Conservation (phyloP, 495 filamentous ascomycete species). For the Aspergillus wentii region DNA sequence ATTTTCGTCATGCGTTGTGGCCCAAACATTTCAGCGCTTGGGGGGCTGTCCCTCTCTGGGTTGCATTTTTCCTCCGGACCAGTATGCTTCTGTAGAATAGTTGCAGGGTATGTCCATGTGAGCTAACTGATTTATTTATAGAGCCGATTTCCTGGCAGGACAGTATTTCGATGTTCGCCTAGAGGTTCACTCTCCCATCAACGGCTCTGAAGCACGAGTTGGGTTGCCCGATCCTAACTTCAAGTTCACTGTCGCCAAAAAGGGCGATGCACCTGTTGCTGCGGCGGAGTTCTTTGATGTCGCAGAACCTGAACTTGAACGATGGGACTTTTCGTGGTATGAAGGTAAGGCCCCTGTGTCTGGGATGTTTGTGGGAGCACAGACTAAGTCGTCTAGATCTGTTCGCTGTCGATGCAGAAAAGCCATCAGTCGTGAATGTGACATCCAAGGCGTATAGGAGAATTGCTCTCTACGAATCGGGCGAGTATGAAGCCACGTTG, state of each 20-base stretch:
- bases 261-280: constrained; percentile 36
- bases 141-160: constrained; percentile 65
- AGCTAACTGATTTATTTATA: constrained; percentile 9
- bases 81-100: constrained; percentile 35
- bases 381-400: constrained; percentile 44
- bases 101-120: too few species aligned
- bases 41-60: constrained; percentile 68
- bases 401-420: constrained; percentile 60
- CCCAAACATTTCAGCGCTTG: constrained; percentile 66
- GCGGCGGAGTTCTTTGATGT: constrained; percentile 57
- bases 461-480: constrained; percentile 63
- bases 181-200: constrained; percentile 70
- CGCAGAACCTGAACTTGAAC: constrained; percentile 57
- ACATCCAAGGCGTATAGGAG: constrained; percentile 64
- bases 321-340: constrained; percentile 67
- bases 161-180: constrained; percentile 73
- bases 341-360: constrained; percentile 46
- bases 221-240: constrained; percentile 62
- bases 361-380: background rate
- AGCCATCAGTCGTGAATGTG: constrained; percentile 63
- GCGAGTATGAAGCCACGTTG: constrained; percentile 65
- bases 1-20: constrained; percentile 22
- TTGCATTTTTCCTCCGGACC: constrained; percentile 70
- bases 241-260: constrained; percentile 62
- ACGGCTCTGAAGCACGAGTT: constrained; percentile 64